Base-by-base conservation (phyloP, 805 yeast species). In the Myxozyma vanderwaltii region DNA sequence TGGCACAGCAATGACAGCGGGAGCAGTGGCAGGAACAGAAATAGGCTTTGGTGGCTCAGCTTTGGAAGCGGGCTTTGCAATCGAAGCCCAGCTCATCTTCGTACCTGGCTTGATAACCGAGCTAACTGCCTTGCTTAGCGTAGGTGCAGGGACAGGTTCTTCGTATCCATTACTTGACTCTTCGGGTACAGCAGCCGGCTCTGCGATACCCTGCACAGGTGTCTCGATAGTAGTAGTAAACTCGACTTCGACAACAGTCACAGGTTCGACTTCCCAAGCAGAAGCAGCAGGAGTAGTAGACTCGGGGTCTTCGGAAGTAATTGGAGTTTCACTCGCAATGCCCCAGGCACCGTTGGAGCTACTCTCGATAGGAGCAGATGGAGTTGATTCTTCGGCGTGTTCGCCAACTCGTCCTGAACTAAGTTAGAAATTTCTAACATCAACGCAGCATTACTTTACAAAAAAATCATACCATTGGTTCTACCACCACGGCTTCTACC, bases 81-180 rank as follows among this genome's bases (percentile, higher is more conserved):
- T 61, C 19, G 67, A 61, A 12, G 68, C 68, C 68, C 68, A 65
- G 49, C 64, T 63, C 51, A 52, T 50, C 61, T 63, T 56, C 54
- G 66, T 33, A 26, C 61, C 59, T 19, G 67, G 61, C 52, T 67
- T 56, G 44, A 58, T 63, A 7, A 66, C 45, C 33, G 69, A 49
- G 59, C 66, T 58, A 26, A 40, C 13, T 27, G 46, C 46, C 21
- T 59, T 38, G 27, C 10, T 40, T 10, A 58, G 68, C 44, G 61
- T 72, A 38, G 76, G 72, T 68, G 58, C 61, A 15, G 62, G 17
- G 33, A 58, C 66, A 46, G 62, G 61, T 6, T 45, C 50, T 1
- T 61, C 45, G 17, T 48, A 40, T 13, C 48, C 48, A 41, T 41
- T 40, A 13, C 44, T 35, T 15, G 50, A 5, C 26, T 46, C 50